phyloP scores from a whole-genome alignment of 768 basidiomycete genomes.

The Boletus rubescentipes region DNA sequence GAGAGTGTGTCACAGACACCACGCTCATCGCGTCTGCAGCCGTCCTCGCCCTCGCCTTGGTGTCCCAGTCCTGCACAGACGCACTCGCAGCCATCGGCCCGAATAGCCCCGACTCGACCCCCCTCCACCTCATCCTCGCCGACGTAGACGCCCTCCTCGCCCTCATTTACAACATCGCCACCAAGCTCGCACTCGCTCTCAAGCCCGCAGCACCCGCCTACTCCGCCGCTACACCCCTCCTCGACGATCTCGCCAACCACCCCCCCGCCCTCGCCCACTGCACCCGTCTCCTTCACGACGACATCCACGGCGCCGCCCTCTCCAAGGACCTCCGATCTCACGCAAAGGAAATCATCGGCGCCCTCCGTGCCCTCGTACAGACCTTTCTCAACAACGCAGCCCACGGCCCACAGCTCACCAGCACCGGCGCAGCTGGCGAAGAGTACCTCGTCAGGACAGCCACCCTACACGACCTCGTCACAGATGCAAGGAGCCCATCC shows the following conservation, averaged over 20 bases:
- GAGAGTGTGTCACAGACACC: background rate
- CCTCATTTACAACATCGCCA: conserved; percentile 54
- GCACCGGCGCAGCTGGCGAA: conserved; percentile 28
- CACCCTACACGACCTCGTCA: conserved; percentile 60
- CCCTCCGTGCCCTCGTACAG: conserved; percentile 44
- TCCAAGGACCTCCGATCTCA: conserved; percentile 41
- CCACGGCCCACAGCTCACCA: conserved; percentile 14
- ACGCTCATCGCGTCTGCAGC: conserved; percentile 2
- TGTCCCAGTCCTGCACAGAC: conserved; percentile 20
- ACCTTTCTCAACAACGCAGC: conserved; percentile 41
- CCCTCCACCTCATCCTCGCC: conserved; percentile 42
- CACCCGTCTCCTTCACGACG: conserved; percentile 40
- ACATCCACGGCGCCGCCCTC: conserved; percentile 47
- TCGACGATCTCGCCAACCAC: conserved; percentile 53
- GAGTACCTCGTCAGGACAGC: conserved; percentile 58
- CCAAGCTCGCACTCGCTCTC: conserved; percentile 61
- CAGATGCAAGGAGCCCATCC: conserved; percentile 43
- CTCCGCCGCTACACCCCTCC: conserved; percentile 47
- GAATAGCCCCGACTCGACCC: background rate
- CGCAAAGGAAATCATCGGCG: conserved; percentile 42
- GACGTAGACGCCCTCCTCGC: conserved; percentile 60
- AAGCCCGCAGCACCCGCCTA: conserved; percentile 58
- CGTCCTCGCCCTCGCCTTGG: conserved; percentile 10
- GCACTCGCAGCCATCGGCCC: conserved; percentile 13
- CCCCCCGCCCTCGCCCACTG: conserved; percentile 53